Base-by-base conservation (phyloP, 2,329 filamentous ascomycete species). In the Colletotrichum scovillei region DNA sequence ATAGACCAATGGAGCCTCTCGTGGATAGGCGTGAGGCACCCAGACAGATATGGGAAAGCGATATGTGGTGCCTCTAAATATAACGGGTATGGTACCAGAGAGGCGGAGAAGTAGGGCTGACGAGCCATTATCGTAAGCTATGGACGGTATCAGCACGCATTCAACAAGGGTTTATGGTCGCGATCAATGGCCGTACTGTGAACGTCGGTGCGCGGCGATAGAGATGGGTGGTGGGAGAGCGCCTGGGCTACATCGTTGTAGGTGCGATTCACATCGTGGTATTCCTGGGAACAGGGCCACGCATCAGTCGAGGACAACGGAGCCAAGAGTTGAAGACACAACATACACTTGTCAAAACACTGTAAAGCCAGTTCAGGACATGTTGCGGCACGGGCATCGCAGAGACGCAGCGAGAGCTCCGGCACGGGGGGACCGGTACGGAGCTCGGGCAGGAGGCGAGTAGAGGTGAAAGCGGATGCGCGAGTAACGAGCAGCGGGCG, bases 301-400 rank as follows among this genome's bases (percentile, higher is more conserved):
- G 53, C 55, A 69, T 74, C 24, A 66, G 70, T 72, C n/a, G 9
- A 16, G 26, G 12, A 32, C 46, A 28, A 35, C 8, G 9, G 14
- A 6, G 42, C n/a, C 6, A 26, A 30, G 32, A 32, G 26, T 14
- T n/a, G 22, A 16, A 60, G 32, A 16, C 6, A 16, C 6, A 24
- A 53, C 86, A 62, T 85, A 95, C 93, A 78, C 92, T 94, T 55
- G 93, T 94, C 72, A 98, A 85, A 69, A 98, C 92, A 84, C 94
- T 97, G 85, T 97, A 98, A 6, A 98, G 91, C 96, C 96, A 98
- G 85, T 95, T 95, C 79, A 98, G 88, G 74, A 97, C 93, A 85
- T 95, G 94, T 83, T 97, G 95, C 79, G 94, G 93, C 81, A 98
- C 94, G 78, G 92, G 91, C 88, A 91, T 91, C 73, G 80, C 86